phyloP scores from a whole-genome alignment of 306 rosid species.

The Corylus americana region DNA sequence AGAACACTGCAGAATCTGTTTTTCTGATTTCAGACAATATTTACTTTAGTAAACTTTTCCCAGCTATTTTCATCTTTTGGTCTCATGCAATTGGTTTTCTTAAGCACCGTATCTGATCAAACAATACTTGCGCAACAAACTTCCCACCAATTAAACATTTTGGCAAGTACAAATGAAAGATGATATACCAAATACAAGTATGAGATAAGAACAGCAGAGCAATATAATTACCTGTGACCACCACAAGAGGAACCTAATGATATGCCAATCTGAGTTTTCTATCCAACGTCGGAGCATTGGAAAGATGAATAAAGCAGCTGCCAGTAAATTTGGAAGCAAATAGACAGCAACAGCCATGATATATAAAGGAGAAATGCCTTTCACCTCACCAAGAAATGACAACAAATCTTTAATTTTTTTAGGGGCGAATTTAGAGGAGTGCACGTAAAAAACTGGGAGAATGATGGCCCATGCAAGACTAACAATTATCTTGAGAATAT shows the following conservation, averaged over 20 bases:
- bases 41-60: background rate
- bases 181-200: background rate
- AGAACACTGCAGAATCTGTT: slow-evolving; percentile 13
- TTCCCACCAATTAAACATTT: slow-evolving; percentile 10
- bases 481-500: slow-evolving; percentile 71
- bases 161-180: slow-evolving; percentile 16
- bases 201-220: slow-evolving; percentile 17
- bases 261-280: slow-evolving; percentile 96
- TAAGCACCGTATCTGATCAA: slow-evolving; percentile 8
- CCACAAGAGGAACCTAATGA: slow-evolving; percentile 86
- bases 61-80: slow-evolving; percentile 15
- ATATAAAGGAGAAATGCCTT: slow-evolving; percentile 75
- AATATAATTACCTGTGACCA: slow-evolving; percentile 85
- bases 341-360: slow-evolving; percentile 73
- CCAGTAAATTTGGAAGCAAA: slow-evolving; percentile 79
- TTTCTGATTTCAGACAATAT: background rate
- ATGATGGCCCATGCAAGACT: slow-evolving; percentile 78
- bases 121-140: slow-evolving; percentile 9
- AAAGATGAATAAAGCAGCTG: slow-evolving; percentile 69
- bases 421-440: slow-evolving; percentile 48
- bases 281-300: slow-evolving; percentile 99
- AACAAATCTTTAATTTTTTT: slow-evolving; percentile 35
- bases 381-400: slow-evolving; percentile 48
- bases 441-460: slow-evolving; percentile 75
- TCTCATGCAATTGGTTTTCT: slow-evolving; percentile 9